Percentiles rank a stretch among this genome's conserved stretches.
phyloP scores from a whole-genome alignment of 257 asterid genomes.

The Echium plantagineum region DNA sequence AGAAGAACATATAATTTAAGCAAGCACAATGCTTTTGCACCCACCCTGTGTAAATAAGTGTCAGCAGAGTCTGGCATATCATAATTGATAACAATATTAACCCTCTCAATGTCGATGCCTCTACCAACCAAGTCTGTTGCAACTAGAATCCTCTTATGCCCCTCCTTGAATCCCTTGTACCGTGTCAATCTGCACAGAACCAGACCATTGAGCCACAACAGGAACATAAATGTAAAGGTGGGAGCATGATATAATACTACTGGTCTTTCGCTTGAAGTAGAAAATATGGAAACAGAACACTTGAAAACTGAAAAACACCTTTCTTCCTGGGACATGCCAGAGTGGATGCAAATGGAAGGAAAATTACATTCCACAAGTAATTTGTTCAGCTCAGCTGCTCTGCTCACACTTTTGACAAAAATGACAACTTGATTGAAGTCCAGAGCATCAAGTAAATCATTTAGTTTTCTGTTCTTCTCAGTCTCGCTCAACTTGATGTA shows the following conservation, averaged over 20 bases:
- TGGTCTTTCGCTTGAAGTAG: neutral
- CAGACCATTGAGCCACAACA: conserved; percentile 4
- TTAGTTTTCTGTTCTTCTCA: conserved; percentile 84
- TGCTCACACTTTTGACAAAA: conserved; percentile 76
- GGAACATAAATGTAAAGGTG: neutral
- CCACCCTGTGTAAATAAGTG: conserved; percentile 84
- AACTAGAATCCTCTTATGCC: conserved; percentile 83
- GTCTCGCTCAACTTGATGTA: conserved; percentile 83
- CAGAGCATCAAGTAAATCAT: conserved; percentile 80
- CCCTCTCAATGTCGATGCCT: conserved; percentile 89
- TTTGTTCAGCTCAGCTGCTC: conserved; percentile 89
- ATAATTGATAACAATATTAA: conserved; percentile 81
- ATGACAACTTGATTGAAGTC: conserved; percentile 90
- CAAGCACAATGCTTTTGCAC: neutral
- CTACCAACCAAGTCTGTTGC: conserved; percentile 94
- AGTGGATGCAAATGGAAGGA: conserved; percentile 86
- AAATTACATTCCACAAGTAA: conserved; percentile 81
- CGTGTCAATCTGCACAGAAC: conserved; percentile 49
- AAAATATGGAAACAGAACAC: neutral
- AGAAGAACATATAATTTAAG: no score
- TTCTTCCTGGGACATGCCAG: conserved; percentile 96
- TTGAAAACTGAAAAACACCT: conserved; percentile 24
- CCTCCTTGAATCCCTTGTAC: conserved; percentile 85
- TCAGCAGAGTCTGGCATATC: conserved; percentile 97
- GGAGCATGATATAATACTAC: no score